A percentile compares a stretch with the other conserved stretches of the same genome.
Conservation (phyloP, 495 filamentous ascomycete genomes). For the Sordaria brevicollis region DNA sequence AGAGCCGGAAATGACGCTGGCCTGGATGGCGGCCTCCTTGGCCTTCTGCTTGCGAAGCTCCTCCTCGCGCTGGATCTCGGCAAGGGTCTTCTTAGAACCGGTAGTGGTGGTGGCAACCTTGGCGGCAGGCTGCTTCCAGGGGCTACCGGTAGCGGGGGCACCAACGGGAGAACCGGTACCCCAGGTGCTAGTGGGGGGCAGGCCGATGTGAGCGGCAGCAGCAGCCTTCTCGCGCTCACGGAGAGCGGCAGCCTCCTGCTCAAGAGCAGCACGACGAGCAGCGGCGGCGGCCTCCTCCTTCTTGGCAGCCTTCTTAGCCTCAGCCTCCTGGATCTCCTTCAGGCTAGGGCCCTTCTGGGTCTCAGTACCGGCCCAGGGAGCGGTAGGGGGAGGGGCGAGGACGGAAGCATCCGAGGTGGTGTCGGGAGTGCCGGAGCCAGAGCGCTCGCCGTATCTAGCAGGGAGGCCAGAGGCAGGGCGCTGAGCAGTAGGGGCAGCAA, state of each 20-base stretch:
- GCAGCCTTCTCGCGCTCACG: slow-evolving; percentile 52
- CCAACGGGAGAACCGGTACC: slow-evolving; percentile 59
- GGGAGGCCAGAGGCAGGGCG: slow-evolving; percentile 74
- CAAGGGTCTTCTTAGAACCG: slow-evolving; percentile 73
- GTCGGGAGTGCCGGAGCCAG: slow-evolving; percentile 64
- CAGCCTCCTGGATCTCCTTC: slow-evolving; percentile 93
- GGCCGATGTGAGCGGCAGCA: slow-evolving; percentile 52
- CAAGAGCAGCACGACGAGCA: slow-evolving; percentile 58
- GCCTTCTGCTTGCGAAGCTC: slow-evolving; percentile 77
- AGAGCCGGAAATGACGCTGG: slow-evolving; percentile 37
- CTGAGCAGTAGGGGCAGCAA: slow-evolving; percentile 80
- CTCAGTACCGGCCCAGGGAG: slow-evolving; percentile 78
- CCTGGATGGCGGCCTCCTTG: slow-evolving; percentile 40
- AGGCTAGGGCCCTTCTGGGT: slow-evolving; percentile 80
- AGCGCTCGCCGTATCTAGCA: slow-evolving; percentile 61
- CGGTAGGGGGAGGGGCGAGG: slow-evolving; percentile 53
- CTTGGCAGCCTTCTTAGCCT: slow-evolving; percentile 88
- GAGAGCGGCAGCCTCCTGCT: slow-evolving; percentile 60
- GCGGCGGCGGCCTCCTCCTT: slow-evolving; percentile 75
- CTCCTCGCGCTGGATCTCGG: slow-evolving; percentile 95
- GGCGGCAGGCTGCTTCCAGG: slow-evolving; percentile 49
- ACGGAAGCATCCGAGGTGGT: slow-evolving; percentile 27
- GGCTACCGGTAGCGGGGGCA: slow-evolving; percentile 43
- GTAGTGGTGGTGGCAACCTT: slow-evolving; percentile 24
- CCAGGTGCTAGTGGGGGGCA: slow-evolving; percentile 88